Evolutionary conservation across 768 basidiomycete genomes (phyloP), one percentile per base, ranked within the genome.

Genomic region (Tricholoma flavovirens): DNA sequence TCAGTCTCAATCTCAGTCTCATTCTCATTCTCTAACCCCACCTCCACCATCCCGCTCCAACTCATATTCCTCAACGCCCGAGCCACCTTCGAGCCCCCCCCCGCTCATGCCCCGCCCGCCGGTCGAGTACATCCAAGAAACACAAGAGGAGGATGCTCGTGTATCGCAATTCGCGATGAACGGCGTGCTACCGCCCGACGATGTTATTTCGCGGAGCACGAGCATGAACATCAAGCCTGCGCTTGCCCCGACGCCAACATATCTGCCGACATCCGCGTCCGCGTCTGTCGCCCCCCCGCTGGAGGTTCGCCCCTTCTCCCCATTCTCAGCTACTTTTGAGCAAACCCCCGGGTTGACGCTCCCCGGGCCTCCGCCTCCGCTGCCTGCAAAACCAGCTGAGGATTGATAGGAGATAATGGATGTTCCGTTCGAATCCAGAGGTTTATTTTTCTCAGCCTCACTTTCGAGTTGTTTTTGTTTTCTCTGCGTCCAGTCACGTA

Each of bases 91-190:
- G 0, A 69, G 78, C 0, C 90, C 87, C 0, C 88, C 89, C 1
- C 88, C 90, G 7, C 71, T 92, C 58, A 73, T 80, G 75, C 90
- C 90, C 2, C 83, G 85, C 51, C 90, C 90, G 1, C 90, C 90
- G 8, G 82, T 67, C 5, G 85, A 88, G 54, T 92, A 92, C 66
- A 90, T 93, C 58, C 82, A 86, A 59, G 87, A 92, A 71, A 92
- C 90, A 15, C 84, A 81, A 58, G 85, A 86, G 61, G 88, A 86
- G 61, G 87, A 92, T 60, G 72, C 79, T 14, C 78, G 86, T 14
- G 75, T 83, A 10, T 78, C 78, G 32, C 68, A 70, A 46, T 66
- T 70, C 43, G 74, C 73, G 30, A 64, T 68, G 52, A 74, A 71
- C 53, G 72, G 65, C 36, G 67, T 59, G 19, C 62, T 60, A 29